Evolutionary conservation across 495 filamentous ascomycete species (phyloP).

Genomic region (Tuber melanosporum): DNA sequence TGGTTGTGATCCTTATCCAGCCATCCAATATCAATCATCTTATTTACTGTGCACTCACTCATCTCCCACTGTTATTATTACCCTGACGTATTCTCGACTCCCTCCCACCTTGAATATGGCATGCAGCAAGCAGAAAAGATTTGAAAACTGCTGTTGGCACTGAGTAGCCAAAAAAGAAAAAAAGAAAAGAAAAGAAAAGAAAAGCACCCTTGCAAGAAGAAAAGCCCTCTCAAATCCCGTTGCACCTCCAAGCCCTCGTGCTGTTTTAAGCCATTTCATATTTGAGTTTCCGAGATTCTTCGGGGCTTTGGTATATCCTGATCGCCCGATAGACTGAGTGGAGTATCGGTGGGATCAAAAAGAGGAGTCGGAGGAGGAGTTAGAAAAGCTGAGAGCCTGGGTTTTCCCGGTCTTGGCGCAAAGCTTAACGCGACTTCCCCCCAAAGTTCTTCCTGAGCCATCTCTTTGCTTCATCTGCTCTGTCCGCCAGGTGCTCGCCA

Average conservation of each 20-base stretch:
- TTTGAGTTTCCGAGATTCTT: neutral
- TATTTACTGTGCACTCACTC: neutral
- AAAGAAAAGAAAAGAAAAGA: neutral
- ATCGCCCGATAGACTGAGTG: neutral
- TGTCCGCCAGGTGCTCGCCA: neutral
- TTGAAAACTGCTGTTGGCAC: slow-evolving; percentile 1
- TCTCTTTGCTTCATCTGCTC: neutral
- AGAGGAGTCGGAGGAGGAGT: neutral
- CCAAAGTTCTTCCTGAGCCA: slow-evolving; percentile 26
- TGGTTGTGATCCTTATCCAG: slow-evolving; percentile 1
- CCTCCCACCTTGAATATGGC: neutral
- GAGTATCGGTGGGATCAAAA: neutral
- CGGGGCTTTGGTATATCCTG: neutral
- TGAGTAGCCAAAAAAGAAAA: neutral
- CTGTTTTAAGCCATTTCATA: slow-evolving; percentile 2
- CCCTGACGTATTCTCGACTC: slow-evolving; percentile 3
- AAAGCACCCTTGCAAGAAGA: neutral
- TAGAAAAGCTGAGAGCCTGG: slow-evolving; percentile 4
- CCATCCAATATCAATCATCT: slow-evolving; percentile 1
- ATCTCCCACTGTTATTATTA: neutral
- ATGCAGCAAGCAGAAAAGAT: neutral
- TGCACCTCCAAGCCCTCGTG: neutral
- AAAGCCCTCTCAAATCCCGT: neutral
- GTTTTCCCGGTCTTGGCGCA: slow-evolving; percentile 26
- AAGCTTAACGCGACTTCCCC: slow-evolving; percentile 37